Percentiles rank a stretch among this genome's conserved stretches.
Evolutionary conservation across 2,329 filamentous ascomycete species (phyloP).

Genomic region (Ilyonectria sp.): DNA sequence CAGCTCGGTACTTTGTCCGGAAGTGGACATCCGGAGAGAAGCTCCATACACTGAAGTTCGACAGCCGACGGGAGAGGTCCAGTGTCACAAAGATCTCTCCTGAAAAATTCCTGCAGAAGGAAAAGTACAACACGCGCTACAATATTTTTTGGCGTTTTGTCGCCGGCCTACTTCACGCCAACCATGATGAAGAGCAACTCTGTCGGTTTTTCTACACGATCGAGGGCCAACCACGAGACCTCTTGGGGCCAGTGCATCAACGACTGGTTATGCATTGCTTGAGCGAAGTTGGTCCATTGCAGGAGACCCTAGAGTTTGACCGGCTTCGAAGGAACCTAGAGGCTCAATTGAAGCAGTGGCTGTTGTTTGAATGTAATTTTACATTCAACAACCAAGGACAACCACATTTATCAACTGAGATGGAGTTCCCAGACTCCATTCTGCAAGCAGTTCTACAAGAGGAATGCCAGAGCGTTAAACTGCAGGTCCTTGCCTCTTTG

Average conservation of each 20-base stretch:
- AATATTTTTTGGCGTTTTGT: background rate
- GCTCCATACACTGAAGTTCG: background rate
- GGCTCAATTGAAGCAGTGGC: background rate
- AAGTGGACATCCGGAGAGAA: constrained; percentile 43
- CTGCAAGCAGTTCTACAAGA: background rate
- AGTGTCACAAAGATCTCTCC: background rate
- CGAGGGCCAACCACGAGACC: background rate
- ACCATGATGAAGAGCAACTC: background rate
- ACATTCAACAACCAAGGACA: background rate
- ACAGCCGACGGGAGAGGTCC: background rate
- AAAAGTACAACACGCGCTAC: background rate
- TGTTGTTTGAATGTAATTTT: background rate
- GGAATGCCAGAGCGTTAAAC: background rate
- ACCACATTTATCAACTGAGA: background rate
- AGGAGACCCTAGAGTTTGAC: background rate
- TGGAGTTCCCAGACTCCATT: background rate
- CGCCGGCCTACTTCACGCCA: background rate
- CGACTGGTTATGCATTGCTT: background rate
- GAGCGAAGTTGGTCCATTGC: background rate
- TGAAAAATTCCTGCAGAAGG: background rate
- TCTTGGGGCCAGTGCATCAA: background rate
- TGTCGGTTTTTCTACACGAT: background rate
- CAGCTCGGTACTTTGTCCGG: constrained; percentile 55
- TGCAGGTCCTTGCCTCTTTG: background rate
- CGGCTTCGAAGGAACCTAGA: background rate